phyloP scores from a whole-genome alignment of 1,284 basidiomycete genomes.

The Thecaphora thlaspeos region DNA sequence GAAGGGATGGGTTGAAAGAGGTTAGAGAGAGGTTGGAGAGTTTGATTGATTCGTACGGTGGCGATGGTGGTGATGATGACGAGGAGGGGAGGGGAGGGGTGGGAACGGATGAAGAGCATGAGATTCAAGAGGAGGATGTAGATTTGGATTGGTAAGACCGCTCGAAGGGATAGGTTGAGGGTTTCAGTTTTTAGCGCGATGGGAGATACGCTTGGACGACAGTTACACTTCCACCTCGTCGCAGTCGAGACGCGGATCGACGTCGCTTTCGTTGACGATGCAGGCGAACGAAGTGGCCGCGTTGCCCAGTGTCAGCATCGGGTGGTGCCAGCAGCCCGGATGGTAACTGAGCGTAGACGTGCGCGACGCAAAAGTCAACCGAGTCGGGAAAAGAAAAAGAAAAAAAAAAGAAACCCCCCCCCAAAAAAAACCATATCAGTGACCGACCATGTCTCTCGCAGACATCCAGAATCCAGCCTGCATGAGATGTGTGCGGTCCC shows the following conservation, averaged over 20 bases:
- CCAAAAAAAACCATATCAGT: too few relatives aligned
- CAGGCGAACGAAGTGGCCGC: conserved; percentile 49
- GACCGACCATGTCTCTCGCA: too few relatives aligned
- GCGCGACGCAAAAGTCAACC: too few relatives aligned
- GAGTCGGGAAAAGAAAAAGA: too few relatives aligned
- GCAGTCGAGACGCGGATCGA: conserved; percentile 38
- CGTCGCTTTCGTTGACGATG: conserved; percentile 43
- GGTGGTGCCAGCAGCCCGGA: conserved; percentile 51
- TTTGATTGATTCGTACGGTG: conserved; percentile 41
- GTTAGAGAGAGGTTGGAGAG: conserved; percentile 45
- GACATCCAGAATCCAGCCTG: too few relatives aligned
- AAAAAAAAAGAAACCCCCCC: too few relatives aligned
- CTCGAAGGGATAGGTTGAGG: too few relatives aligned
- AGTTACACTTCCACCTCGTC: conserved; percentile 29
- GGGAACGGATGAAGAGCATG: conserved; percentile 48
- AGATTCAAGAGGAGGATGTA: conserved; percentile 23
- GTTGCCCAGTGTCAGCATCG: conserved; percentile 43
- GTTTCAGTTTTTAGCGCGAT: too few relatives aligned
- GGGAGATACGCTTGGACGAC: too few relatives aligned
- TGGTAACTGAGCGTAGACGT: conserved; percentile 41
- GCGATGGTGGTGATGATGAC: conserved; percentile 9
- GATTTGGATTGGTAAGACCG: too few relatives aligned
- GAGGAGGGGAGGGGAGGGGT: conserved; percentile 32
- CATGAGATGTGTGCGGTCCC: too few relatives aligned
- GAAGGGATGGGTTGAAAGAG: conserved; percentile 45